A percentile compares a stretch with the other conserved stretches of the same genome.
phyloP scores from a whole-genome alignment of 2,329 filamentous ascomycete genomes.

The Massarina eburnea region DNA sequence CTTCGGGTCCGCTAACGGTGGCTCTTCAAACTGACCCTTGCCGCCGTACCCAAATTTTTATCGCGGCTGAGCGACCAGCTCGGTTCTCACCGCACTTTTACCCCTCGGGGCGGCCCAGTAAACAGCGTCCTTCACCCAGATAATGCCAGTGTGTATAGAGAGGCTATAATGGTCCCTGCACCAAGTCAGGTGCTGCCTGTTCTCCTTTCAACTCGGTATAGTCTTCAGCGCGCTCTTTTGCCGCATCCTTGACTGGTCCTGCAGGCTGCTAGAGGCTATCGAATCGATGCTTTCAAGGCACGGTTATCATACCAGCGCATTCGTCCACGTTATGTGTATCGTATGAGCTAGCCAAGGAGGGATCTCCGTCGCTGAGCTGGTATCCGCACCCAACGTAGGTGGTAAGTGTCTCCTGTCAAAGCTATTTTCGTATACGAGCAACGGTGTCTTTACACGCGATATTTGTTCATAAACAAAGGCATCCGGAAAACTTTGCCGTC shows the following conservation, averaged over 20 bases:
- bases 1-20: conserved; percentile 1
- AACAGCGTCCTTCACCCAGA: conserved; percentile 9
- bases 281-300: conserved; percentile 3
- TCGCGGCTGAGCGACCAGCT: conserved; percentile 20
- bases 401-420: not conserved
- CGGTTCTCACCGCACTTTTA: conserved; percentile 11
- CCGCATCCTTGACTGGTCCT: conserved; percentile 14
- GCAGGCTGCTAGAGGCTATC: conserved; percentile 16
- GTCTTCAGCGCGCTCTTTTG: conserved; percentile 16
- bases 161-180: conserved; percentile 12
- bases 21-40: conserved; percentile 5
- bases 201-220: conserved; percentile 14
- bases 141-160: conserved; percentile 14
- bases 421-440: not conserved
- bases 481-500: no score
- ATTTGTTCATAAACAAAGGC: no score
- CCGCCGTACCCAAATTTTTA: conserved; percentile 6
- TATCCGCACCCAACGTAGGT: not conserved
- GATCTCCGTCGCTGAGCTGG: not conserved
- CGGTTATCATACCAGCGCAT: conserved; percentile 9
- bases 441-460: not conserved
- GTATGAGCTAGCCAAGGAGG: conserved; percentile 6
- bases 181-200: conserved; percentile 21
- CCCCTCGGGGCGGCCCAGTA: conserved; percentile 7
- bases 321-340: conserved; percentile 8